Base-by-base conservation (phyloP, 345 rosid genomes). In the Psidium friedrichsthalianum region DNA sequence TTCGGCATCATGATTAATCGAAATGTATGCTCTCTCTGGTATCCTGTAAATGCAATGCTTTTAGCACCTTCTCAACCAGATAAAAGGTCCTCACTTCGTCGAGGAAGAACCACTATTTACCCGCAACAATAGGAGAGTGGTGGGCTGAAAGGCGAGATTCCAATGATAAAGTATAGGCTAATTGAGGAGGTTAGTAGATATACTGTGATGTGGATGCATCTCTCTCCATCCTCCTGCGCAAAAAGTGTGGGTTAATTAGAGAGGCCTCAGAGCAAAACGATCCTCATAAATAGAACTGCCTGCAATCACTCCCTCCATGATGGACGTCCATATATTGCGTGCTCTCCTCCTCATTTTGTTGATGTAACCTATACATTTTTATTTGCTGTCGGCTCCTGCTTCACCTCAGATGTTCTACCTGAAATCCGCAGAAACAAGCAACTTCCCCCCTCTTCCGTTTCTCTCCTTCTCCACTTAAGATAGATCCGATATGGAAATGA, bases 401-500 rank as follows among this genome's bases (percentile, higher is more conserved):
- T 69, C 9, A 32, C 18, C 80, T 36, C 80, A 69, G 80, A 69
- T 36, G 20, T 36, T 69, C 80, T 36, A 18, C 47, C 42, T 69
- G 80, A 10, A 69, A 69, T 69, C 14, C 47, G 20, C 12, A 24
- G 47, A 69, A 69, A 69, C 47, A 69, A 36, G 47, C 80, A 4
- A 36, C 47, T 4, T 69, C 80, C 80, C 47, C 36, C 76, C 76
- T 24, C 80, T 36, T 36, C 47, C 6, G 25, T 20, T 20, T 69
- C 47, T 69, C 47, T 24, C 59, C 40, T 14, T 51, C 9, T 42
- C 82, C 25, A 18, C 40, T 18, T 74, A 42, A 11, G 82, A 51
- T 64, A 53, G 27, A 40, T 16, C 56, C 12, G 47, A 56, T 13
- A 94, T 92, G 96, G 92, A 91, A 91, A 56, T 47, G 55, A 82